phyloP scores from a whole-genome alignment of 306 rosid genomes.

The Acacia crassicarpa region DNA sequence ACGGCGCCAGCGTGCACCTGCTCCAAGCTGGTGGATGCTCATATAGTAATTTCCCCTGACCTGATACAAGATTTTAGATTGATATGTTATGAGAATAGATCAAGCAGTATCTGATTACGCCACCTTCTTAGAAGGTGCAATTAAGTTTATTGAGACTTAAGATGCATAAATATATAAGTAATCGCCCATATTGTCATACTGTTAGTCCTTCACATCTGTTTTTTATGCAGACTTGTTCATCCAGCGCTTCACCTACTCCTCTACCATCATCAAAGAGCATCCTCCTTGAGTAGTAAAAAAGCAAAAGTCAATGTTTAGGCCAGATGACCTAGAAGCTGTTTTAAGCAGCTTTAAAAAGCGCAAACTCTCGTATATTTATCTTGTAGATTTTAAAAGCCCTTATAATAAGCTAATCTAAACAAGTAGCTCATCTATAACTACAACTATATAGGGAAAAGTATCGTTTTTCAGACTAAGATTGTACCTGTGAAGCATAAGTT shows the following conservation, averaged over 20 bases:
- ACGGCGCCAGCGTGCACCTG: conserved; percentile 75
- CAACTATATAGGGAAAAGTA: conserved; percentile 1
- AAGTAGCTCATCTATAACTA: neutral
- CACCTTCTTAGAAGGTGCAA: neutral
- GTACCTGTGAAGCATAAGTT: conserved; percentile 92
- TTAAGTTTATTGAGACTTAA: neutral
- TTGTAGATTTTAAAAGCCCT: too few species aligned
- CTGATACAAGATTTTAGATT: conserved; percentile 39
- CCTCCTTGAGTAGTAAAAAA: conserved; percentile 55
- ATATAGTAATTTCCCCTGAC: conserved; percentile 70
- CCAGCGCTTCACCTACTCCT: conserved; percentile 84
- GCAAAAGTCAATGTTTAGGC: conserved; percentile 1
- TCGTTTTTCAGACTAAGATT: neutral
- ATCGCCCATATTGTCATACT: conserved; percentile 32
- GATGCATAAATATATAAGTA: neutral
- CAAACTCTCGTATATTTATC: too few species aligned
- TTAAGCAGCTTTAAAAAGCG: too few species aligned
- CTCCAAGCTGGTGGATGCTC: conserved; percentile 48
- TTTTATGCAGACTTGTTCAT: conserved; percentile 63
- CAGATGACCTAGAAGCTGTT: neutral
- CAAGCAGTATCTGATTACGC: neutral
- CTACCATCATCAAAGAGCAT: conserved; percentile 54
- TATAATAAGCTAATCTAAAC: too few species aligned
- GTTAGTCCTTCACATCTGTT: conserved; percentile 52
- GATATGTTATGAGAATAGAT: neutral